Evolutionary conservation across 179 eudicot genomes (phyloP), one percentile per base, ranked within the genome.

Genomic region (Silene vulgaris): DNA sequence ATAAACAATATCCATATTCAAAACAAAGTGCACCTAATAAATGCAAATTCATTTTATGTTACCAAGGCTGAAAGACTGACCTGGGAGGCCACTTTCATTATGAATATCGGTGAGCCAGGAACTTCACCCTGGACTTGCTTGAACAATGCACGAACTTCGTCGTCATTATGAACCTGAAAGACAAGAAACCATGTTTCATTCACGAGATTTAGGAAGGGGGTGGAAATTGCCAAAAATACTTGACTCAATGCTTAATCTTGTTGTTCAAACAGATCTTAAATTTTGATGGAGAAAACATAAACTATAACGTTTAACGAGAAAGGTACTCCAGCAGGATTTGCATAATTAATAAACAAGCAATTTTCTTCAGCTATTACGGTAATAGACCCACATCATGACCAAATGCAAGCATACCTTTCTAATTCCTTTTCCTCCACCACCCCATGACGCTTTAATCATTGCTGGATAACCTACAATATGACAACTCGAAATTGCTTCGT

Each of bases 121-220:
- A 96, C 99, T 91, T 96, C 99, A 76, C 99, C 99, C 73, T 96
- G 99, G 59, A 96, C 99, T 93, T 96, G 99, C 88, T 96, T 96
- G 79, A 96, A 96, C 77, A 96, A 78, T 72, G 98, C 98, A 85
- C 85, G 88, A 48, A 96, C 99, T 87, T 96, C 99, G 76, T 96
- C 99, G 76, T 93, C 99, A 77, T 88, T 96, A 81, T 93, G 96
- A 77, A 96, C 99, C 99, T 96, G 83, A 73, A 79, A 84, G 67
- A 14, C 78, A 63, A 73, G 73, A 62, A 65, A 26, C 12, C 72
- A 52, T 57, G 45, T 37, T 45, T n/a, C 60, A 28, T 73, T 52
- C 5, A 35, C 48, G 54, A 62, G 20, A 50, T 6, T 17, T 69
- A 1, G 50, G 2, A 14, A 28, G 12, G 48, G 8, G 50, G 20